Percentiles rank a stretch among this genome's conserved stretches.
These are phyloP conservation scores for Coleophoma eucalyptorum DNA, from an alignment of 2,329 filamentous ascomycete genomes.

Conservation along the genomic window DNA sequence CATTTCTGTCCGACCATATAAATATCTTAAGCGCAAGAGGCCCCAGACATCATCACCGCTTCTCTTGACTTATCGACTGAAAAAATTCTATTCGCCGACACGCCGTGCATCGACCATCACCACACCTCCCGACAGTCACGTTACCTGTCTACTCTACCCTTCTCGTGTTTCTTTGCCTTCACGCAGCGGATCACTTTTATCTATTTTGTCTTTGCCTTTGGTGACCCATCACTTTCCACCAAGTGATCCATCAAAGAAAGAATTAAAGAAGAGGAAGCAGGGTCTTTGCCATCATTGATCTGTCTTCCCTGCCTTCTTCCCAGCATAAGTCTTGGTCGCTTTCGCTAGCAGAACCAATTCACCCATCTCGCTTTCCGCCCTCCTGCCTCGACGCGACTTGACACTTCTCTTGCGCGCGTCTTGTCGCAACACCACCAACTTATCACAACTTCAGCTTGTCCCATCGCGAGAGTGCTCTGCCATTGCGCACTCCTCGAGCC, in stretches of 20 bases:
- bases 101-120: not conserved
- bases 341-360: conserved; percentile 1
- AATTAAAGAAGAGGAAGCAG: too few species aligned
- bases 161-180: too few species aligned
- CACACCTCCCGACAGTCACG: not conserved
- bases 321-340: not conserved
- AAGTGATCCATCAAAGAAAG: not conserved
- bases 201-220: too few species aligned
- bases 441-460: not conserved
- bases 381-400: not conserved
- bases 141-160: too few species aligned
- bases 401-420: not conserved
- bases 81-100: not conserved
- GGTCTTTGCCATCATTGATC: too few species aligned
- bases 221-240: not conserved
- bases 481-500: too few species aligned
- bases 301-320: not conserved
- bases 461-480: not conserved
- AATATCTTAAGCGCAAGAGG: not conserved
- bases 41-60: not conserved
- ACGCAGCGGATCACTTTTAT: too few species aligned
- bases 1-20: not conserved
- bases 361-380: not conserved
- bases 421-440: not conserved
- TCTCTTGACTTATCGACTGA: not conserved